Evolutionary conservation across 495 filamentous ascomycete species (phyloP).

Genomic region (Chaetomium cochliodes): DNA sequence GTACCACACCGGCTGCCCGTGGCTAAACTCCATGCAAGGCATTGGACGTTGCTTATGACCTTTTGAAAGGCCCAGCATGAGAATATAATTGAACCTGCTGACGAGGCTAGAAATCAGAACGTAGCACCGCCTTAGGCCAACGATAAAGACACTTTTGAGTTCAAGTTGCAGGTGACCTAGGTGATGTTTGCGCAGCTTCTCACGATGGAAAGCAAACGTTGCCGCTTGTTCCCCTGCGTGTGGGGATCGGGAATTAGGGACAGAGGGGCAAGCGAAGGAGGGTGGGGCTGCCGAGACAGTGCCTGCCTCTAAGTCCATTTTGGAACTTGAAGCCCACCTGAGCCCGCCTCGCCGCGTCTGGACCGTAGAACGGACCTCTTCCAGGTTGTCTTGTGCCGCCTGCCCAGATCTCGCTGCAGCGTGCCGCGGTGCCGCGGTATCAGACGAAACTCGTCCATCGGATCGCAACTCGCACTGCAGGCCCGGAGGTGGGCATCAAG

Average conservation of each 20-base stretch:
- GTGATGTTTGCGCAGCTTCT: background rate
- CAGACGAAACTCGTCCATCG: slow-evolving; percentile 10
- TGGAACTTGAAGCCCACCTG: background rate
- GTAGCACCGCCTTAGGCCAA: background rate
- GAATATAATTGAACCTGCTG: background rate
- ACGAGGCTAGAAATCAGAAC: background rate
- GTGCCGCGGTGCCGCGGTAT: background rate
- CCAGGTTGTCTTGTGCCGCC: background rate
- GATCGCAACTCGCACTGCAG: slow-evolving; percentile 19
- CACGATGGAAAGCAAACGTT: background rate
- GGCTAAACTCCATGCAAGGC: background rate
- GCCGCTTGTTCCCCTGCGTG: background rate
- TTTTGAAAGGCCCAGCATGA: background rate
- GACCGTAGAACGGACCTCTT: slow-evolving; percentile 7
- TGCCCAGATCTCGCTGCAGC: slow-evolving; percentile 8
- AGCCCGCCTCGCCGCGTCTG: background rate
- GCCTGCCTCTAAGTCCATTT: background rate
- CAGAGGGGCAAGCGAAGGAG: slow-evolving; percentile 10
- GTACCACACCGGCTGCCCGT: too few species aligned
- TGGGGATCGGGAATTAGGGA: slow-evolving; percentile 9
- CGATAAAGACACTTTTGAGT: background rate
- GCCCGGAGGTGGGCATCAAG: background rate
- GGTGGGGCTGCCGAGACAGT: slow-evolving; percentile 7
- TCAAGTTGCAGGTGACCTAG: too few species aligned
- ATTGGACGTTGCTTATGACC: background rate